These are phyloP conservation scores for Areca catechu DNA, from an alignment of 176 grass and related monocot species.

Conservation along the genomic window DNA sequence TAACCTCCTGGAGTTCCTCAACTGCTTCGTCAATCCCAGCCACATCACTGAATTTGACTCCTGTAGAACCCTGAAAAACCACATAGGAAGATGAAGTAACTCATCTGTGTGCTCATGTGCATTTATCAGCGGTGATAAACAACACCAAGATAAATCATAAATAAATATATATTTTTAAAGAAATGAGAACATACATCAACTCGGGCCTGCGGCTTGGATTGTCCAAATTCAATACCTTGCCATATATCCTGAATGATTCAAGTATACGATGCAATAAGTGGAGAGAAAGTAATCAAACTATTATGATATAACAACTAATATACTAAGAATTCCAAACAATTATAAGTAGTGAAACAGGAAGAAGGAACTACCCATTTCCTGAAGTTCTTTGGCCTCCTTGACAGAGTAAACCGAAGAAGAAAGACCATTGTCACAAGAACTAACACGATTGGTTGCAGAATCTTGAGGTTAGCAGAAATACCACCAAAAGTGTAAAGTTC, in stretches of 20 bases:
- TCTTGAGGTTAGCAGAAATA: constrained; percentile 21
- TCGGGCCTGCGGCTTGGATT: constrained; percentile 29
- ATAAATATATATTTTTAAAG: neutral
- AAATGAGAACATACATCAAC: constrained; percentile 26
- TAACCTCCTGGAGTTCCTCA: constrained; percentile 30
- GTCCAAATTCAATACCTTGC: constrained; percentile 40
- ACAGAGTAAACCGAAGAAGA: constrained; percentile 25
- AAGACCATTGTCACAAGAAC: constrained; percentile 28
- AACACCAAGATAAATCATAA: neutral
- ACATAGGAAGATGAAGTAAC: neutral
- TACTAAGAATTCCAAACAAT: too few species aligned
- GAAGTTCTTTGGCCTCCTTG: constrained; percentile 27
- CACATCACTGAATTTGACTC: constrained; percentile 33
- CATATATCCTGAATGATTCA: constrained; percentile 27
- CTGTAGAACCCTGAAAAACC: constrained; percentile 27
- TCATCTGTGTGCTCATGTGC: neutral
- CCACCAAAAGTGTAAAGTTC: constrained; percentile 25
- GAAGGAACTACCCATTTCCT: constrained; percentile 25
- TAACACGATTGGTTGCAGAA: constrained; percentile 26
- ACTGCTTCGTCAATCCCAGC: constrained; percentile 38
- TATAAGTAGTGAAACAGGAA: neutral
- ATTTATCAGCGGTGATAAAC: neutral
- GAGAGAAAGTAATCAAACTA: too few species aligned
- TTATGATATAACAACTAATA: too few species aligned
- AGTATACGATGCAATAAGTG: neutral